phyloP scores from a whole-genome alignment of 257 asterid species.

The Nicotiana benthamiana region DNA sequence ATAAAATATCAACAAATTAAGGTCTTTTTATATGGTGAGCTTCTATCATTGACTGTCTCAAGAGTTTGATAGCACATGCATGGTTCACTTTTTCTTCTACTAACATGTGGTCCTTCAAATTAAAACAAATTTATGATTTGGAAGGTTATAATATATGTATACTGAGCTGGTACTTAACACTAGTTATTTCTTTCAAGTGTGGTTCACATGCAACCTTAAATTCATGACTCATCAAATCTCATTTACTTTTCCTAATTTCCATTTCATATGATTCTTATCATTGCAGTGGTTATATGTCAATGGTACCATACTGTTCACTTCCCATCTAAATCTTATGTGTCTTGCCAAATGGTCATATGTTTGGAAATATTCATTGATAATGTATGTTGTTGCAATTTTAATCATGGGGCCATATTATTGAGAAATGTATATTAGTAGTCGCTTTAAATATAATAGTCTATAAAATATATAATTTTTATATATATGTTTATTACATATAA shows the following conservation, averaged over 20 bases:
- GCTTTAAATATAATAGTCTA: too few species aligned
- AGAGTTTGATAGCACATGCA: not conserved
- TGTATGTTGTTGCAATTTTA: too few species aligned
- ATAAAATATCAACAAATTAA: not conserved
- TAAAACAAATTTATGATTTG: not conserved
- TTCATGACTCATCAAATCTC: not conserved
- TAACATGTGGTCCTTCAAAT: not conserved
- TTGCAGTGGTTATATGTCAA: not conserved
- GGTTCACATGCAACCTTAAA: not conserved
- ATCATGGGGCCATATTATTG: too few species aligned
- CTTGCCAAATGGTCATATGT: not conserved
- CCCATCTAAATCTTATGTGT: not conserved
- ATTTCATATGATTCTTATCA: constrained; percentile 1
- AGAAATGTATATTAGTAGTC: too few species aligned
- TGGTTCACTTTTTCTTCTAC: not conserved
- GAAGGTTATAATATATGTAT: not conserved
- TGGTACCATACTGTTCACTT: not conserved
- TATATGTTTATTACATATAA: too few species aligned
- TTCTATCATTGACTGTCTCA: not conserved
- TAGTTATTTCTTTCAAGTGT: not conserved
- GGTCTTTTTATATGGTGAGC: not conserved
- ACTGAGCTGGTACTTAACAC: not conserved
- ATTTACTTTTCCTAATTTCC: not conserved
- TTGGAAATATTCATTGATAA: too few species aligned
- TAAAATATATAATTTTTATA: too few species aligned